These are phyloP conservation scores for Globisporangium cylindrosporum DNA, from an alignment of 352 stramenopile species.

Conservation along the genomic window DNA sequence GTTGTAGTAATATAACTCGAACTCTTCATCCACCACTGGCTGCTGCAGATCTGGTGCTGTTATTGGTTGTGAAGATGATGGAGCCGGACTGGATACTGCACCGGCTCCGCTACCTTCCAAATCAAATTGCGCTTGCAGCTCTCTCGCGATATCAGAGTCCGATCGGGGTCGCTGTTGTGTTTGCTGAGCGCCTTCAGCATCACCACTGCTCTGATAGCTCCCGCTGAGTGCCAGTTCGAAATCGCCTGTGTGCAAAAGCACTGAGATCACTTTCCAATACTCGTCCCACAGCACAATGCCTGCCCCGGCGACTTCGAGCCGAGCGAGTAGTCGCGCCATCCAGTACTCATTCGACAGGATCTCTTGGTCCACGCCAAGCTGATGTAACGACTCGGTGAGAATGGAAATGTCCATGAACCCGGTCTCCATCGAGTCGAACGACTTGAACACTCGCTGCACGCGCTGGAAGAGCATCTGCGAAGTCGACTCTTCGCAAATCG, in stretches of 20 bases:
- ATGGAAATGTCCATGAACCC: constrained; percentile 78
- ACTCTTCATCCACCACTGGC: constrained; percentile 12
- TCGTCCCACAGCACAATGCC: constrained; percentile 93
- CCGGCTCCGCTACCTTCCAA: constrained; percentile 29
- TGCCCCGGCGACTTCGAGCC: constrained; percentile 65
- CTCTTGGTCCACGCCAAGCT: constrained; percentile 55
- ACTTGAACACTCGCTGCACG: constrained; percentile 88
- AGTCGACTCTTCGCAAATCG: constrained; percentile 57
- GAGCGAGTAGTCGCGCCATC: constrained; percentile 57
- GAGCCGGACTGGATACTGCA: neutral
- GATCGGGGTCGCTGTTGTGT: constrained; percentile 35
- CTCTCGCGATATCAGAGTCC: constrained; percentile 67
- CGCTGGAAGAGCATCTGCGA: constrained; percentile 81
- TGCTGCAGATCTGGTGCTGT: neutral
- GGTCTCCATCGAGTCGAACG: constrained; percentile 83
- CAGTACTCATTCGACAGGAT: constrained; percentile 57
- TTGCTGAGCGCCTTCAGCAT: neutral
- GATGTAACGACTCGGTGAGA: constrained; percentile 59
- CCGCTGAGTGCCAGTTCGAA: constrained; percentile 63
- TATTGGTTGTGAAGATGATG: neutral
- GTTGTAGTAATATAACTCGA: constrained; percentile 52
- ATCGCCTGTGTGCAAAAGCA: constrained; percentile 70
- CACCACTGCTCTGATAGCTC: constrained; percentile 25
- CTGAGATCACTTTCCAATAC: constrained; percentile 87
- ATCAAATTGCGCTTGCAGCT: constrained; percentile 77